These are phyloP conservation scores for Cynanchum wilfordii DNA, from an alignment of 257 asterid species.

Conservation along the genomic window DNA sequence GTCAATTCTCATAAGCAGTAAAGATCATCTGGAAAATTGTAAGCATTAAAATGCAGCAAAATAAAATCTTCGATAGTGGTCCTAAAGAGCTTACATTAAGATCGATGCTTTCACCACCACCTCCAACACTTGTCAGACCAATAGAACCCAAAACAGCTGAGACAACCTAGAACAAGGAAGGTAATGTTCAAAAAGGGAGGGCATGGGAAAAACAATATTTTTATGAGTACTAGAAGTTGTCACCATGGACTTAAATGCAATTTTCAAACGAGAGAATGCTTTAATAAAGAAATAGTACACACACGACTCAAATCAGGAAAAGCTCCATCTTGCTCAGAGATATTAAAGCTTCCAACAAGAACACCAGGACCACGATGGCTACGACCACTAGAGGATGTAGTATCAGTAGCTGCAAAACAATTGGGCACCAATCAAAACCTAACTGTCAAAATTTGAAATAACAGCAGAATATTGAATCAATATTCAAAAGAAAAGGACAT, in stretches of 20 bases:
- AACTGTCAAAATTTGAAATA: not conserved
- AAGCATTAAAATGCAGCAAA: not conserved
- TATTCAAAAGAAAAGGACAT: not conserved
- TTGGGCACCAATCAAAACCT: constrained; percentile 20
- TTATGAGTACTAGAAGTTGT: not conserved
- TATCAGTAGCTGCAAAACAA: constrained; percentile 51
- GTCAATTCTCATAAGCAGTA: not conserved
- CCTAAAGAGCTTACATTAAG: constrained; percentile 51
- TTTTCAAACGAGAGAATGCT: not conserved
- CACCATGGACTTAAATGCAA: not conserved
- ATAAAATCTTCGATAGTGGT: not conserved
- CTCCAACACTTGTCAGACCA: constrained; percentile 58
- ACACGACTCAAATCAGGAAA: constrained; percentile 80
- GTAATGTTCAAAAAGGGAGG: constrained; percentile 2
- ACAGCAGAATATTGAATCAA: not conserved
- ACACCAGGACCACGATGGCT: constrained; percentile 51
- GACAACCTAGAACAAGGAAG: constrained; percentile 43
- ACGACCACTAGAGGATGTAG: constrained; percentile 44
- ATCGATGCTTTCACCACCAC: constrained; percentile 63
- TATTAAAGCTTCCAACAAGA: constrained; percentile 77
- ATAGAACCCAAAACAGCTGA: constrained; percentile 58
- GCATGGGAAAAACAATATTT: not conserved
- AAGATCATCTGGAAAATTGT: not conserved
- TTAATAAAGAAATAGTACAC: constrained; percentile 20
- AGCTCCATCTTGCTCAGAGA: constrained; percentile 80